phyloP scores from a whole-genome alignment of 2,329 filamentous ascomycete genomes.

The Curvularia verruculosa region DNA sequence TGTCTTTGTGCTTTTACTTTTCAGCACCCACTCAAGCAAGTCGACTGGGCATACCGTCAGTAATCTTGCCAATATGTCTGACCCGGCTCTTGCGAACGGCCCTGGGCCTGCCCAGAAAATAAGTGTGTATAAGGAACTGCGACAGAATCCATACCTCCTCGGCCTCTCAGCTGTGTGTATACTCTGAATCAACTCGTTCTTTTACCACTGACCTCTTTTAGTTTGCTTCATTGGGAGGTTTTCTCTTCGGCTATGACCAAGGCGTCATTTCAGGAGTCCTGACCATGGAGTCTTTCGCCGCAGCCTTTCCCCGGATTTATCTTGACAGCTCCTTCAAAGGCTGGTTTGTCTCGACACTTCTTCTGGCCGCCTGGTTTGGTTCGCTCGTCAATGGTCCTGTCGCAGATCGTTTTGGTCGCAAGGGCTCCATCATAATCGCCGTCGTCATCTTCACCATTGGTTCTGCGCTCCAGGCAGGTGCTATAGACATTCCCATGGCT shows the following conservation, averaged over 20 bases:
- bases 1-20: background rate
- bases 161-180: conserved; percentile 23
- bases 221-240: conserved; percentile 29
- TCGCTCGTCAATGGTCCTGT: conserved; percentile 34
- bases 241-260: conserved; percentile 33
- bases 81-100: conserved; percentile 3
- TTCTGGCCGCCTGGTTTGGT: conserved; percentile 28
- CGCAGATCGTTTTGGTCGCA: conserved; percentile 29
- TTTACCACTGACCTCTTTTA: background rate
- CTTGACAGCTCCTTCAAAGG: conserved; percentile 30
- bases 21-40: background rate
- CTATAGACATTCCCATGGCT: conserved; percentile 25
- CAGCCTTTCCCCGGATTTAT: conserved; percentile 25
- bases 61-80: background rate
- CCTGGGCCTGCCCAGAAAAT: conserved; percentile 16
- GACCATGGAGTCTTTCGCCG: conserved; percentile 31
- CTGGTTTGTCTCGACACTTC: conserved; percentile 30
- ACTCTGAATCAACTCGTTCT: fast-evolving
- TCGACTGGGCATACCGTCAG: background rate
- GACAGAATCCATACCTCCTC: conserved; percentile 29
- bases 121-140: conserved; percentile 28
- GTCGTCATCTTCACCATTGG: conserved; percentile 29
- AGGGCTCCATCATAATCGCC: conserved; percentile 29
- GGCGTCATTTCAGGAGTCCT: conserved; percentile 28
- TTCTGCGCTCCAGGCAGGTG: conserved; percentile 28